Evolutionary conservation across 371 early-diverging fungal species (phyloP).

Genomic region (Dichotomocladium elegans): DNA sequence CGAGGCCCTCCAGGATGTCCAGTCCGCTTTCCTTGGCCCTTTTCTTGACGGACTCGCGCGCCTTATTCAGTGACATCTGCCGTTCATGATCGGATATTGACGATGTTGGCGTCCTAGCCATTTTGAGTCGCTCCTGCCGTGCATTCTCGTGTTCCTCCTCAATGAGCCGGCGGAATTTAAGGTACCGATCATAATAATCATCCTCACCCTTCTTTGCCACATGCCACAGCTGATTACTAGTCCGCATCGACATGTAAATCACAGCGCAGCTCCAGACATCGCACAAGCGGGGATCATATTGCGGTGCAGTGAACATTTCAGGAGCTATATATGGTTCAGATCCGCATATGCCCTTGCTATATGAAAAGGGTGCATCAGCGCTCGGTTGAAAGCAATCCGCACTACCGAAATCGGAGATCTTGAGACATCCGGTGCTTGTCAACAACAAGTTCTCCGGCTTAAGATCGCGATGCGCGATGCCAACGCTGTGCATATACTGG

Average conservation of each 20-base stretch:
- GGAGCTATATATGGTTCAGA: constrained; percentile 62
- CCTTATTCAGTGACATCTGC: constrained; percentile 6
- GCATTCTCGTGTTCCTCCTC: constrained; percentile 38
- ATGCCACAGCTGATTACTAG: constrained; percentile 31
- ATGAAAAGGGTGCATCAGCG: constrained; percentile 22
- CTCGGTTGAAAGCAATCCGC: constrained; percentile 40
- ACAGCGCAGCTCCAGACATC: constrained; percentile 45
- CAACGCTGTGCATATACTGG: constrained; percentile 56
- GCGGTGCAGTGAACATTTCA: constrained; percentile 29
- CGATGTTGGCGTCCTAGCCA: not conserved
- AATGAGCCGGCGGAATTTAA: constrained; percentile 30
- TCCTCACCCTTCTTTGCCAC: constrained; percentile 26
- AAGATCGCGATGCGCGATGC: constrained; percentile 73
- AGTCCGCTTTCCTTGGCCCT: constrained; percentile 31
- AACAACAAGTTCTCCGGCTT: constrained; percentile 82
- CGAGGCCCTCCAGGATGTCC: constrained; percentile 44
- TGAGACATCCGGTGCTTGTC: constrained; percentile 71
- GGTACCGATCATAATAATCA: constrained; percentile 18
- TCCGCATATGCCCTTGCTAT: constrained; percentile 45
- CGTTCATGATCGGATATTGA: not conserved
- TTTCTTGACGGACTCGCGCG: constrained; percentile 30
- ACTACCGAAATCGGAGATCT: constrained; percentile 86
- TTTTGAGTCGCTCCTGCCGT: constrained; percentile 8
- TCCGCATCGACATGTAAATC: constrained; percentile 33
- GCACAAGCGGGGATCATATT: constrained; percentile 32